Percentiles rank a stretch among this genome's conserved stretches.
Evolutionary conservation across 2,329 filamentous ascomycete genomes (phyloP).

Genomic region (Fusarium tupiense): DNA sequence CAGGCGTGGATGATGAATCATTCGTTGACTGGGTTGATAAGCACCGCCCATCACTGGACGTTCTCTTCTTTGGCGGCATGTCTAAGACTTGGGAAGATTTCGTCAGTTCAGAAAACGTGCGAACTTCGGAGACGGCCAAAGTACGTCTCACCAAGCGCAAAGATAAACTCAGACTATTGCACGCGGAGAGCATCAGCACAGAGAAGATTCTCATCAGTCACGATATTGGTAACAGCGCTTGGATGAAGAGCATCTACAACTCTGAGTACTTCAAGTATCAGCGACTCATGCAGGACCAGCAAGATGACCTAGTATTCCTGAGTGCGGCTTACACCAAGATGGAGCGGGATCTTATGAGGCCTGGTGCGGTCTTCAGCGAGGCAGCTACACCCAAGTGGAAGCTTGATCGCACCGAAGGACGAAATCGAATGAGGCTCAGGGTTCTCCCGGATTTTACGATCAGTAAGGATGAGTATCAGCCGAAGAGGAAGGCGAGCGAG

Average conservation of each 20-base stretch:
- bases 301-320: constrained; percentile 86
- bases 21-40: constrained; percentile 91
- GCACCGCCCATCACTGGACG: constrained; percentile 80
- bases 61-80: constrained; percentile 82
- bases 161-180: constrained; percentile 85
- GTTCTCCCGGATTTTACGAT: constrained; percentile 80
- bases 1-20: constrained; percentile 86
- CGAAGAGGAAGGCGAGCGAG: constrained; percentile 75
- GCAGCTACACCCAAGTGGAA: constrained; percentile 79
- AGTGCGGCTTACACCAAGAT: constrained; percentile 80
- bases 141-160: constrained; percentile 77
- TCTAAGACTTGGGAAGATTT: constrained; percentile 90
- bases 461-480: constrained; percentile 79
- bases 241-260: constrained; percentile 95
- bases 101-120: constrained; percentile 81
- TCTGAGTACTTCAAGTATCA: constrained; percentile 94
- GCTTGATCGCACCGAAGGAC: constrained; percentile 92
- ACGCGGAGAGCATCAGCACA: constrained; percentile 70
- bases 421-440: constrained; percentile 92
- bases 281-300: constrained; percentile 87
- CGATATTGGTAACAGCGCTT: constrained; percentile 85
- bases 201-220: constrained; percentile 83
- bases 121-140: constrained; percentile 79
- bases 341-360: constrained; percentile 79
- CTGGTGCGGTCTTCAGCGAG: constrained; percentile 82